Percentiles rank a stretch among this genome's conserved stretches.
phyloP scores from a whole-genome alignment of 768 basidiomycete genomes.

The Hygrocybe coccinea region DNA sequence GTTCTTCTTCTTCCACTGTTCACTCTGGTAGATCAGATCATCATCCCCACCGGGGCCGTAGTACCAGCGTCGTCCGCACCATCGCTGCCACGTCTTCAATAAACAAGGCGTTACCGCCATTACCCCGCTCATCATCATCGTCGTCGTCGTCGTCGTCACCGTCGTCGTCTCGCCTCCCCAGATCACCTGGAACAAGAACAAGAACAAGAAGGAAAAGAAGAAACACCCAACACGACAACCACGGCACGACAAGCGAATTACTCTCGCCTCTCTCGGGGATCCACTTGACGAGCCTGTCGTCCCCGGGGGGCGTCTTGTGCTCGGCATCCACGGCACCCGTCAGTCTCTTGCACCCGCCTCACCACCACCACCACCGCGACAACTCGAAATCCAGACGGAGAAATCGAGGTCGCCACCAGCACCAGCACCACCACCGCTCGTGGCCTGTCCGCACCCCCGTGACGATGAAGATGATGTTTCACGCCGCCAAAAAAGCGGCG shows the following conservation, averaged over 20 bases:
- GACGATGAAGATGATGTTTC: no score
- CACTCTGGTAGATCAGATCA: background rate
- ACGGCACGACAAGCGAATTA: no score
- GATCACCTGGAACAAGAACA: no score
- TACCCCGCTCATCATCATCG: background rate
- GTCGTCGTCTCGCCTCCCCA: background rate
- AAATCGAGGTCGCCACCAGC: no score
- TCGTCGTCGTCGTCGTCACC: background rate
- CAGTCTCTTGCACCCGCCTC: constrained; percentile 36
- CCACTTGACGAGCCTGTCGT: constrained; percentile 47
- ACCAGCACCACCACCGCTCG: no score
- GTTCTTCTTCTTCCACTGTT: background rate
- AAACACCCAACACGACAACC: no score
- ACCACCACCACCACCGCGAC: constrained; percentile 44
- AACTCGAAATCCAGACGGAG: background rate
- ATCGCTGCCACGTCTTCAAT: no score
- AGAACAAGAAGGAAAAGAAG: no score
- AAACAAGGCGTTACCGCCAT: background rate
- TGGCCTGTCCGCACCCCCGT: no score
- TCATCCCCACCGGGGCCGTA: background rate
- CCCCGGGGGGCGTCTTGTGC: no score
- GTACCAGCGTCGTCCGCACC: background rate
- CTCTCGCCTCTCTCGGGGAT: constrained; percentile 40
- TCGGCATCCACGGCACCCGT: background rate
- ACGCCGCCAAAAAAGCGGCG: no score